These are phyloP conservation scores for Microascus cirrosus DNA, from an alignment of 2,329 filamentous ascomycete species.

Conservation along the genomic window DNA sequence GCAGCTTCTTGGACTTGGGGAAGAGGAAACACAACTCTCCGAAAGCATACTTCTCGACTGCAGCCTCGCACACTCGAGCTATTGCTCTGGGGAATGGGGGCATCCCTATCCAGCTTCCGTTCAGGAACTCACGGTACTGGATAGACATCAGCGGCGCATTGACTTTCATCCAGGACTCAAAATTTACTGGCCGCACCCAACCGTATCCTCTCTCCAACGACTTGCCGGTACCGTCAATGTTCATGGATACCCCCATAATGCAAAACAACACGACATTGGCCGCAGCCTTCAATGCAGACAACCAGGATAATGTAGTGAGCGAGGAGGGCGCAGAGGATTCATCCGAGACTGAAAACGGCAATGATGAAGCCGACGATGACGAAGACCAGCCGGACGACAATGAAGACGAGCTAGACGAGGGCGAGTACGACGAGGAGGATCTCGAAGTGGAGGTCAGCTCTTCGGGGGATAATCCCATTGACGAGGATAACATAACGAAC, in stretches of 20 bases:
- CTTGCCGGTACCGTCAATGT: neutral
- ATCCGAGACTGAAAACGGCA: neutral
- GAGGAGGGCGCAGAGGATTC: slow-evolving; percentile 6
- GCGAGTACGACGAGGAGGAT: neutral
- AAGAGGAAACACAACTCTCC: neutral
- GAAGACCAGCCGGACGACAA: neutral
- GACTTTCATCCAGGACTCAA: neutral
- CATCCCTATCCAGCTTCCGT: neutral
- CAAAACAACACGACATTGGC: neutral
- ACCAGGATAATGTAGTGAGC: no score
- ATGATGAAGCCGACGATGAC: slow-evolving; percentile 2
- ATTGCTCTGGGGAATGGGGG: neutral
- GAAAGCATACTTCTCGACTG: neutral
- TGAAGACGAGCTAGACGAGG: neutral
- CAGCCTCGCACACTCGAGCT: neutral
- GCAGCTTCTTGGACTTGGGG: neutral
- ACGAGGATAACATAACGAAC: neutral
- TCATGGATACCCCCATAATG: neutral
- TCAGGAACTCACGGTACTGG: neutral
- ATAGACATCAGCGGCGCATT: neutral
- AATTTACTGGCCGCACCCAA: neutral
- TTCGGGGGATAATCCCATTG: neutral
- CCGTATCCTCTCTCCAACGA: neutral
- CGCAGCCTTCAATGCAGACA: neutral
- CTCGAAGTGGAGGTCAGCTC: neutral